phyloP scores from a whole-genome alignment of 2,329 filamentous ascomycete genomes.

The Parafenestella ontariensis region DNA sequence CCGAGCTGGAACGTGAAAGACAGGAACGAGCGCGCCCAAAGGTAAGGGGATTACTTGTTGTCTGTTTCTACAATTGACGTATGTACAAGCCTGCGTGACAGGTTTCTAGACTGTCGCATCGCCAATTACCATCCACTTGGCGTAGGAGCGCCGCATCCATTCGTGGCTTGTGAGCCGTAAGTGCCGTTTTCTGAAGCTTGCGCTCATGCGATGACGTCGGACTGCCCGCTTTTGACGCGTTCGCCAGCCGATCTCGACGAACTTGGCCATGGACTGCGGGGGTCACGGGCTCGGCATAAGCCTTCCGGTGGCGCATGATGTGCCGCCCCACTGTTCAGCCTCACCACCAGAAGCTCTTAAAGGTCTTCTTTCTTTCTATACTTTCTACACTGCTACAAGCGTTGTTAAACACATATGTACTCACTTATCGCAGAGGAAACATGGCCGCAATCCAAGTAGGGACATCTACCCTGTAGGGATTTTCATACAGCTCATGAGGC shows the following conservation, averaged over 20 bases:
- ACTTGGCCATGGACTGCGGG: conserved; percentile 26
- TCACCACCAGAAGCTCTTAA: not conserved
- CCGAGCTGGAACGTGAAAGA: conserved; percentile 2
- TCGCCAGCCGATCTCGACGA: conserved; percentile 16
- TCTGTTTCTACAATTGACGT: conserved; percentile 32
- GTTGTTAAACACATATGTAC: too few species aligned
- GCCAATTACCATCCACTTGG: conserved; percentile 25
- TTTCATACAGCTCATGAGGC: too few species aligned
- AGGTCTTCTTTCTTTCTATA: not conserved
- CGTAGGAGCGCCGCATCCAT: conserved; percentile 16
- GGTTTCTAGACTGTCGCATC: conserved; percentile 12
- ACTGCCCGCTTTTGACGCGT: conserved; percentile 18
- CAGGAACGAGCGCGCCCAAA: conserved; percentile 10
- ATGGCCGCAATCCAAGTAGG: too few species aligned
- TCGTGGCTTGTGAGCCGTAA: conserved; percentile 22
- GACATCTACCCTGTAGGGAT: too few species aligned
- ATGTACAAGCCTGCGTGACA: conserved; percentile 17
- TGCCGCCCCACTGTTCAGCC: not conserved
- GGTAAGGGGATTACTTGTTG: conserved; percentile 13
- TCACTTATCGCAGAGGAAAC: too few species aligned
- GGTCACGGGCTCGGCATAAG: conserved; percentile 8
- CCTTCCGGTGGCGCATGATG: conserved; percentile 7
- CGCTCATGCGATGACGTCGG: conserved; percentile 29
- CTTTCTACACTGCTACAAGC: too few species aligned
- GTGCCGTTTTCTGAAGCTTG: conserved; percentile 25